Base-by-base conservation (phyloP, 768 basidiomycete genomes). In the Pleurotus djamor region DNA sequence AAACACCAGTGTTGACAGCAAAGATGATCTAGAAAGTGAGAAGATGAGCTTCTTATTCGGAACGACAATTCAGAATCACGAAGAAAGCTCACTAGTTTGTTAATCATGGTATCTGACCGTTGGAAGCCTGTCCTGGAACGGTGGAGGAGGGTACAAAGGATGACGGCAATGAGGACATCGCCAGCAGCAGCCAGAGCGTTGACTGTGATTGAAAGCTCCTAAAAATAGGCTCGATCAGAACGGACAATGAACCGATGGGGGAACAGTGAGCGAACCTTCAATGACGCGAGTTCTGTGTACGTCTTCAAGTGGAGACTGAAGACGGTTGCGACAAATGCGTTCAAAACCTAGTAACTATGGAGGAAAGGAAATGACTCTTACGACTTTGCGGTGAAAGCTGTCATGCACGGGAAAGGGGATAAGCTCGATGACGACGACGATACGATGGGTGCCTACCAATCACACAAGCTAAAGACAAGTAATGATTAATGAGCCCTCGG, bases 81-180 rank as follows among this genome's bases (percentile, higher is more conserved):
- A 37, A 7, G 8, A 14, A 47, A 52, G 65, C 76, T 52, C 55
- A 78, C 79, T 59, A 85, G 61, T 57, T 72, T 77, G 59, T 73
- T 83, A 60, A 86, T 80, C 67, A 85, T 75, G 0, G 72, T 77
- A 61, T 85, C 83, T 6, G 80, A 78, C 82, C 69, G 79, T 50
- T 71, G 74, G 68, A 84, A 85, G 2, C 83, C 82, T 5, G 84
- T 83, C 8, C 82, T 74, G 1, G 82, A 77, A 13, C 59, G 69
- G 10, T 81, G 77, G 36, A 86, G 71, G 59, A 86, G 63, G 47
- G 66, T 61, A 55, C 78, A 80, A 2, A 86, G 74, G n/a, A 74
- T 74, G 10, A 59, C 54, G 0, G 84, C 83, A 38, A 86, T 85
- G 7, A 80, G 60, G 10, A 83, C 65, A 47, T 86, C 84, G 1